A percentile compares a stretch with the other conserved stretches of the same genome.
phyloP scores from a whole-genome alignment of 768 basidiomycete genomes.

The Hygrocybe punicea region DNA sequence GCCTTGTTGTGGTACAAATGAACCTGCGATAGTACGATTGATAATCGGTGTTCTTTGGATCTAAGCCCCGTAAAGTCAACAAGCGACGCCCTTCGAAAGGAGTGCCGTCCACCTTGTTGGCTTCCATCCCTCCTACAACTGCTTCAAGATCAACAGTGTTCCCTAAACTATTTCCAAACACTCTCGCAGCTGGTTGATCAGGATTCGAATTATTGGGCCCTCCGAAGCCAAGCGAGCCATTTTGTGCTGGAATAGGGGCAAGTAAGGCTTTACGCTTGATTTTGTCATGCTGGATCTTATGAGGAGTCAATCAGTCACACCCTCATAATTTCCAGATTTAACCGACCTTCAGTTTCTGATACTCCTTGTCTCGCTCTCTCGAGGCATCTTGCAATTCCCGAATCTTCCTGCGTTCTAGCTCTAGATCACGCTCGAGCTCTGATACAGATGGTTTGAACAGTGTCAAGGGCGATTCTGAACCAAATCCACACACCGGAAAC shows the following conservation, averaged over 20 bases:
- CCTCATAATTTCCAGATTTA: background rate
- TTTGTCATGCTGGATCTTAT: conserved; percentile 72
- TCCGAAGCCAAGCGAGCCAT: conserved; percentile 15
- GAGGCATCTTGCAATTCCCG: conserved; percentile 71
- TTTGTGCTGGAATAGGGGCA: conserved; percentile 34
- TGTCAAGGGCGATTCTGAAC: background rate
- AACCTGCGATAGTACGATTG: conserved; percentile 41
- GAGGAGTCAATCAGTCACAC: background rate
- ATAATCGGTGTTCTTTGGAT: conserved; percentile 68
- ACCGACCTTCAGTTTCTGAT: conserved; percentile 76
- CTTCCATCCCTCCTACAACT: conserved; percentile 65
- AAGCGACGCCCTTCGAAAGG: conserved; percentile 7
- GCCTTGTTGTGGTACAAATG: conserved; percentile 25
- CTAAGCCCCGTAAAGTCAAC: conserved; percentile 31
- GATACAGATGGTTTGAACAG: conserved; percentile 5
- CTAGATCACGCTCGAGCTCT: conserved; percentile 81
- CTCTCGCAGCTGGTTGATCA: conserved; percentile 19
- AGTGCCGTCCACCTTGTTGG: conserved; percentile 46
- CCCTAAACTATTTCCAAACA: conserved; percentile 23
- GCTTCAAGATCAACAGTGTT: conserved; percentile 47
- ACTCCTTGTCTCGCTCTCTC: conserved; percentile 80
- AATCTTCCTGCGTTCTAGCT: conserved; percentile 70
- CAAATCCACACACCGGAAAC: conserved; percentile 54
- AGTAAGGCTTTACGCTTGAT: conserved; percentile 79
- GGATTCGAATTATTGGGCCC: conserved; percentile 13